Conservation (phyloP, 2,329 filamentous ascomycete genomes). For the Claviceps sp. region DNA sequence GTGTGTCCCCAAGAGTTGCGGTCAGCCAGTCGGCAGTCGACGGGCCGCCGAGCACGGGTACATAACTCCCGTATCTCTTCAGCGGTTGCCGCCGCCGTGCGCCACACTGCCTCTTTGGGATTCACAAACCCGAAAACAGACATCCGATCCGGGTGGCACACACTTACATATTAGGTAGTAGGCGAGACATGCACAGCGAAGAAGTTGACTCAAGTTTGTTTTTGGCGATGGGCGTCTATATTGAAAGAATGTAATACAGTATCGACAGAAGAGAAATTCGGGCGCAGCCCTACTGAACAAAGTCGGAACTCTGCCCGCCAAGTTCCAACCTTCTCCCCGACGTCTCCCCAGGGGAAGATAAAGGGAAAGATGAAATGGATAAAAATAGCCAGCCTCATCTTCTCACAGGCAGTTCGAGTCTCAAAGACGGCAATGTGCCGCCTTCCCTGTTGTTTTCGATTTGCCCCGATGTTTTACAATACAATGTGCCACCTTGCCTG, state of each 20-base stretch:
- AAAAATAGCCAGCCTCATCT: not conserved
- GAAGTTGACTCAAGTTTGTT: no score
- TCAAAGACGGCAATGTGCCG: not conserved
- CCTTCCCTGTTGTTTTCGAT: not conserved
- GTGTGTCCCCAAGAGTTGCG: no score
- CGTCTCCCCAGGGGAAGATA: not conserved
- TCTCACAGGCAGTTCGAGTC: not conserved
- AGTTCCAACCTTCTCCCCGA: not conserved
- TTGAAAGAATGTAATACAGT: not conserved
- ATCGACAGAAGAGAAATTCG: not conserved
- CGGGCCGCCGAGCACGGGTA: no score
- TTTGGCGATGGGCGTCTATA: no score
- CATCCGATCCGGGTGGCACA: no score
- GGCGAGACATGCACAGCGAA: no score
- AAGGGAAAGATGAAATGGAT: not conserved
- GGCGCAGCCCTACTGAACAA: not conserved
- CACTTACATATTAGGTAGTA: no score
- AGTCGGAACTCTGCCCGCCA: not conserved
- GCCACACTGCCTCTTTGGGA: no score
- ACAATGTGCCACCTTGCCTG: not conserved
- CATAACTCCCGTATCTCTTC: no score
- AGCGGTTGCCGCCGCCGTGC: no score
- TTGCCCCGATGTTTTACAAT: constrained; percentile 2
- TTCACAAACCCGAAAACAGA: no score
- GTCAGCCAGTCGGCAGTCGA: no score